Percentiles rank a stretch among this genome's conserved stretches.
These are phyloP conservation scores for Chernovozyma aurita DNA, from an alignment of 1,139 yeast species.

Conservation along the genomic window DNA sequence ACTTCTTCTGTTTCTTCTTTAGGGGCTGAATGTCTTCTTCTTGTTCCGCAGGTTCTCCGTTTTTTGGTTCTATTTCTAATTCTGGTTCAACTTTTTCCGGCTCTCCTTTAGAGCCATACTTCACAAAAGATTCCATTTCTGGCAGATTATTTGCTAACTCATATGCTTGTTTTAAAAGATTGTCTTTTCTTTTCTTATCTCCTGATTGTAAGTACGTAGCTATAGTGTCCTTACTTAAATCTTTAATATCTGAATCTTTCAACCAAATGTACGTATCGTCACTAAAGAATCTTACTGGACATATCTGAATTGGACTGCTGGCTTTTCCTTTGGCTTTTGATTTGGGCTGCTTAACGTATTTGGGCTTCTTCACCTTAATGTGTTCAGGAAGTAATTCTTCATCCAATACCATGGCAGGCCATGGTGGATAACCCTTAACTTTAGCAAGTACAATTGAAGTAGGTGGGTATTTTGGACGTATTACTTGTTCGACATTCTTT, in stretches of 20 bases:
- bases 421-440: slow-evolving; percentile 73
- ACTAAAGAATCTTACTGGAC: slow-evolving; percentile 57
- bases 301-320: slow-evolving; percentile 13
- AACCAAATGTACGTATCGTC: slow-evolving; percentile 70
- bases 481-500: no score
- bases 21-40: slow-evolving; percentile 10
- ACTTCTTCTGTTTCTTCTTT: slow-evolving; percentile 13
- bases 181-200: slow-evolving; percentile 32
- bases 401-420: slow-evolving; percentile 80
- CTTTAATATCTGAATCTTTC: slow-evolving; percentile 37
- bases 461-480: slow-evolving; percentile 10
- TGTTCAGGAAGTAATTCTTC: slow-evolving; percentile 51
- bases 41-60: slow-evolving; percentile 15
- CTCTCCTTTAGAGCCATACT: slow-evolving; percentile 38
- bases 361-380: slow-evolving; percentile 46
- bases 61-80: slow-evolving; percentile 13
- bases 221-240: slow-evolving; percentile 23
- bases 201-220: slow-evolving; percentile 20
- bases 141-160: slow-evolving; percentile 40
- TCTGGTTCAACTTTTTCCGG: slow-evolving; percentile 15
- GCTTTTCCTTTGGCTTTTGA: slow-evolving; percentile 10
- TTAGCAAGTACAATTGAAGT: slow-evolving; percentile 60
- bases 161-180: slow-evolving; percentile 35
- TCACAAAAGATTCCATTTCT: slow-evolving; percentile 38
- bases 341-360: slow-evolving; percentile 21